Conservation (phyloP, 2,329 filamentous ascomycete genomes). For the Trichoderma semiorbis region DNA sequence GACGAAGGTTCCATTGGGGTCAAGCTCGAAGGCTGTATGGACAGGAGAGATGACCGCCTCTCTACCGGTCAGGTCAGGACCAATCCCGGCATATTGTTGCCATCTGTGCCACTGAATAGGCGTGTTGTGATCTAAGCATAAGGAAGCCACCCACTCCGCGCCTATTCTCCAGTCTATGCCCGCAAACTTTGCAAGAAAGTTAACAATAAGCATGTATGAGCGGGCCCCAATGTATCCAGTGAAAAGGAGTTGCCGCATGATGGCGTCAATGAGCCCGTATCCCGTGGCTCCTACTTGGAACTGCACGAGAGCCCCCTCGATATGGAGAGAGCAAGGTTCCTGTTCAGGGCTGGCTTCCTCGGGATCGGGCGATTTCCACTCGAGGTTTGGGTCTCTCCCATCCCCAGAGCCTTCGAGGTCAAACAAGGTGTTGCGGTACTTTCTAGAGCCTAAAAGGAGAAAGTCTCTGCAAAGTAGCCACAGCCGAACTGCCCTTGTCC, state of each 20-base stretch:
- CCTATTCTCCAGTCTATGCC: constrained; percentile 76
- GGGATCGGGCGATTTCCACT: constrained; percentile 47
- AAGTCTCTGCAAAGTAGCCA: constrained; percentile 76
- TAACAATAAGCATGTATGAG: constrained; percentile 72
- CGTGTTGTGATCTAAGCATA: constrained; percentile 73
- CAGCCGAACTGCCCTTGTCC: constrained; percentile 68
- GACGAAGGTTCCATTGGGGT: constrained; percentile 65
- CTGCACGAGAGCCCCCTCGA: constrained; percentile 30
- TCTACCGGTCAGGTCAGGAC: constrained; percentile 71
- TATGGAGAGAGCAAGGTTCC: constrained; percentile 27
- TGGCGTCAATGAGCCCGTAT: constrained; percentile 73
- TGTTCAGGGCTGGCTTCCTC: constrained; percentile 34
- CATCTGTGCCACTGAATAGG: constrained; percentile 78
- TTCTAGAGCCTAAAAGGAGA: constrained; percentile 71
- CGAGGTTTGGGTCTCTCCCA: constrained; percentile 38
- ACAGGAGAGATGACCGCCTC: constrained; percentile 24
- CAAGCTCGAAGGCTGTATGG: constrained; percentile 58
- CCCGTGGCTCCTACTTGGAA: constrained; percentile 68
- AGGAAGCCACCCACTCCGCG: constrained; percentile 77
- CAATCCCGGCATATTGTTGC: constrained; percentile 78
- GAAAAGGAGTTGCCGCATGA: constrained; percentile 67
- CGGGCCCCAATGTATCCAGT: constrained; percentile 79
- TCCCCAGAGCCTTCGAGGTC: constrained; percentile 59
- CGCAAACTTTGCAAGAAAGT: constrained; percentile 69
- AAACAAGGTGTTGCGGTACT: constrained; percentile 66